Conservation (phyloP, 768 basidiomycete species). For the Amanita exitialis region DNA sequence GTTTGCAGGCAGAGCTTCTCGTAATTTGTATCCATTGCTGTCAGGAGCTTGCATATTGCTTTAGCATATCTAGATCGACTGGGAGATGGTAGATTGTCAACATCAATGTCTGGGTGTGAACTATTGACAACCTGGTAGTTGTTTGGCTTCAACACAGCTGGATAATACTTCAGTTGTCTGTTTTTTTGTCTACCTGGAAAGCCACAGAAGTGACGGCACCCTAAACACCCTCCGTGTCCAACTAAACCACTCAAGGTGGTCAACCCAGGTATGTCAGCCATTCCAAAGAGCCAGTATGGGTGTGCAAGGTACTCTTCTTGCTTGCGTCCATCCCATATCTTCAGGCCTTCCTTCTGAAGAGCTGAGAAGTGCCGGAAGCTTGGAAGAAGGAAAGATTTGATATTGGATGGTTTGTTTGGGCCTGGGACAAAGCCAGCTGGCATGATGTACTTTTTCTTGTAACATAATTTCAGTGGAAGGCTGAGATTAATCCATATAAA, state of each 20-base stretch:
- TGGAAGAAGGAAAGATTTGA: background rate
- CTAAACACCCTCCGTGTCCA: background rate
- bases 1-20: background rate
- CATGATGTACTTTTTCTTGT: background rate
- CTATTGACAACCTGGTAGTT: background rate
- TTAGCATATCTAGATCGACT: background rate
- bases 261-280: background rate
- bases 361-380: background rate
- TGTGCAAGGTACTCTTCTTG: background rate
- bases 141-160: background rate
- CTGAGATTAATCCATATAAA: background rate
- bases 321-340: background rate
- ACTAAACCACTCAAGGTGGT: background rate
- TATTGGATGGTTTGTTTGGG: background rate
- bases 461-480: background rate
- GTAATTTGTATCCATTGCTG: background rate
- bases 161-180: background rate
- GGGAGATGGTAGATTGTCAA: background rate
- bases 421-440: background rate
- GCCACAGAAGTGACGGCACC: background rate
- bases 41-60: background rate
- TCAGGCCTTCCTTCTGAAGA: background rate
- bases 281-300: background rate
- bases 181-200: background rate
- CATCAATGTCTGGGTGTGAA: conserved; percentile 2